These are phyloP conservation scores for Lipomyces spencermartinsiae DNA, from an alignment of 805 yeast genomes.

Conservation along the genomic window DNA sequence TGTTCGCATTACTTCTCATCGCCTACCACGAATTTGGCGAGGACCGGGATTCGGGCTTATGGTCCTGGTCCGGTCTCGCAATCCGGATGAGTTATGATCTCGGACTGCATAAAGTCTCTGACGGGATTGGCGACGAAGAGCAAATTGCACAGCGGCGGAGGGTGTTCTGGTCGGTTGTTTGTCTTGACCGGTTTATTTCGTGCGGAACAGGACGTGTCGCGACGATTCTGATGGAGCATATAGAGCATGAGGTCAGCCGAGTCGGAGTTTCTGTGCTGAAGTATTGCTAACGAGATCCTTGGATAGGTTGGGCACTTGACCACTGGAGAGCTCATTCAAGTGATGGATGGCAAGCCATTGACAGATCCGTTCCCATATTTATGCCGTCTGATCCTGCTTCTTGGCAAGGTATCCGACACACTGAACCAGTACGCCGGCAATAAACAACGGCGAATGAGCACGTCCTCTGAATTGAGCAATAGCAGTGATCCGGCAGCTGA, in stretches of 20 bases:
- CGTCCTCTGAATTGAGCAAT: neutral
- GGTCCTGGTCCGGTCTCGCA: slow-evolving; percentile 45
- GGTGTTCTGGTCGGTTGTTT: slow-evolving; percentile 43
- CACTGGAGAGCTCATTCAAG: slow-evolving; percentile 18
- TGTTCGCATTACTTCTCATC: slow-evolving; percentile 41
- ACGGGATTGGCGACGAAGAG: slow-evolving; percentile 21
- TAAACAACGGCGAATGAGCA: neutral
- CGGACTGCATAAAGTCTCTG: slow-evolving; percentile 40
- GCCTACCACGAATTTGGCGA: slow-evolving; percentile 44
- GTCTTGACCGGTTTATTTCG: slow-evolving; percentile 42
- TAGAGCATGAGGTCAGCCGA: slow-evolving; percentile 36
- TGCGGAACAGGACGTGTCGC: slow-evolving; percentile 43
- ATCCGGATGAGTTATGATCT: slow-evolving; percentile 44
- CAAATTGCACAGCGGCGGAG: slow-evolving; percentile 33
- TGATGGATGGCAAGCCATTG: slow-evolving; percentile 22
- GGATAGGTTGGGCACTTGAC: slow-evolving; percentile 15
- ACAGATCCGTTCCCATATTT: slow-evolving; percentile 43
- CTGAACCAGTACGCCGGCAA: slow-evolving; percentile 35
- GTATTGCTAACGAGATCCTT: neutral
- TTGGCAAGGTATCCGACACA: slow-evolving; percentile 43
- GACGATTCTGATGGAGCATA: slow-evolving; percentile 39
- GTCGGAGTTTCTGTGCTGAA: neutral
- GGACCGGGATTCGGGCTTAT: slow-evolving; percentile 43
- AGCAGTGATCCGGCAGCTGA: neutral
- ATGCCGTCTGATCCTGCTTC: slow-evolving; percentile 39